phyloP scores from a whole-genome alignment of 805 yeast species.

The Saccharomycopsis schoenii region DNA sequence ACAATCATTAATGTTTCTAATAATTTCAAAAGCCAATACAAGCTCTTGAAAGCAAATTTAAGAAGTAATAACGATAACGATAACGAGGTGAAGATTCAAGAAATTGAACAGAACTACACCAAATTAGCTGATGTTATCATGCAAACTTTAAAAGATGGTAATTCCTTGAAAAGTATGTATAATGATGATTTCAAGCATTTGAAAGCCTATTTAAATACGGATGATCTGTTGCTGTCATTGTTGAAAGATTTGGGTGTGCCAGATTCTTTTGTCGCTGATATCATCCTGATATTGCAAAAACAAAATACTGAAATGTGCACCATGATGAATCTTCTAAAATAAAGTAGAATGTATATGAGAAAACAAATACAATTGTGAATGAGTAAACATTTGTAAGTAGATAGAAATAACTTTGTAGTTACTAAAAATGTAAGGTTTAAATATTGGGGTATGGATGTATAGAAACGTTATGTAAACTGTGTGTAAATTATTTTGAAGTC shows the following conservation, averaged over 20 bases:
- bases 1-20: neutral
- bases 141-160: neutral
- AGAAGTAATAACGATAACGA: neutral
- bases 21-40: neutral
- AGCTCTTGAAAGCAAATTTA: neutral
- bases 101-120: neutral
- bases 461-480: neutral
- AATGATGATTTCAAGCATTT: neutral
- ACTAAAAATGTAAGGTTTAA: neutral
- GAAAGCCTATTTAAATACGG: neutral
- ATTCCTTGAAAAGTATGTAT: neutral
- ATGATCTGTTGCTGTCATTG: neutral
- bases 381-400: too few species aligned
- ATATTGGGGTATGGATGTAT: neutral
- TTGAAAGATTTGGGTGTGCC: neutral
- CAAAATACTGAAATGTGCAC: neutral
- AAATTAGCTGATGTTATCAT: neutral
- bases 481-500: neutral
- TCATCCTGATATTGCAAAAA: neutral
- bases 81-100: neutral
- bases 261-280: neutral
- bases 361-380: neutral
- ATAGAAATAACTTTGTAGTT: too few species aligned
- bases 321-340: neutral
- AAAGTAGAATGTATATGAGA: neutral